Evolutionary conservation across 768 basidiomycete genomes (phyloP), one percentile per base, ranked within the genome.

Genomic region (Leccinum uliginosum): DNA sequence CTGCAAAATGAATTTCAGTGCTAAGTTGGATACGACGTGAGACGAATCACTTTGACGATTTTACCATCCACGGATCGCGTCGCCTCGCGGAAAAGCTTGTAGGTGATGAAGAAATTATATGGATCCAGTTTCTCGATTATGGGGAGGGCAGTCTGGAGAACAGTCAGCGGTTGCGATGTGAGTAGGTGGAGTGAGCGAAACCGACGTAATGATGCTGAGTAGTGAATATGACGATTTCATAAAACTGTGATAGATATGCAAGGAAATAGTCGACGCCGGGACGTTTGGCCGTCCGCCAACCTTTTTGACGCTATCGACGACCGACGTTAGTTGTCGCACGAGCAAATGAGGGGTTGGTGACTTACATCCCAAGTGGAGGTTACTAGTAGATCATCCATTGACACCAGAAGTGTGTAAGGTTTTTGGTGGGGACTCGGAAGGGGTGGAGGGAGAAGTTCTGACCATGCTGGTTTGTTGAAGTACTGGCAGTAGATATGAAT

Each of bases 201-300:
- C 91, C 50, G 62, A 96, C 95, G 72, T 96, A 98, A 65, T 82
- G 79, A 55, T 90, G 83, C 74, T 96, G 93, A 17, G 86, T 81
- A 10, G 95, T 98, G 76, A 98, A 99, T 53, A 99, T 78, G 32
- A 98, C 96, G 56, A 98, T 84, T 77, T 99, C 97, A 70, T 93
- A 99, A 76, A 98, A 99, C 67, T 98, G 96, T 0, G 93, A 92
- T 49, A 99, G 83, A 71, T 99, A 99, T 26, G 84, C 95, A 32
- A 99, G 79, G 82, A 99, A 99, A 75, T 99, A 98, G 69, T 99
- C 97, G 15, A 94, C 91, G 4, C 97, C 97, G 1, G 97, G 96
- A 32, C 97, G 85, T 75, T 98, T 99, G 6, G 95, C 96, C 3
- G 96, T 98, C 62, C 93, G 80, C 96, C 97, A 99, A 51, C 97